Evolutionary conservation across 352 stramenopile genomes (phyloP).

Genomic region (Peronospora farinosa): DNA sequence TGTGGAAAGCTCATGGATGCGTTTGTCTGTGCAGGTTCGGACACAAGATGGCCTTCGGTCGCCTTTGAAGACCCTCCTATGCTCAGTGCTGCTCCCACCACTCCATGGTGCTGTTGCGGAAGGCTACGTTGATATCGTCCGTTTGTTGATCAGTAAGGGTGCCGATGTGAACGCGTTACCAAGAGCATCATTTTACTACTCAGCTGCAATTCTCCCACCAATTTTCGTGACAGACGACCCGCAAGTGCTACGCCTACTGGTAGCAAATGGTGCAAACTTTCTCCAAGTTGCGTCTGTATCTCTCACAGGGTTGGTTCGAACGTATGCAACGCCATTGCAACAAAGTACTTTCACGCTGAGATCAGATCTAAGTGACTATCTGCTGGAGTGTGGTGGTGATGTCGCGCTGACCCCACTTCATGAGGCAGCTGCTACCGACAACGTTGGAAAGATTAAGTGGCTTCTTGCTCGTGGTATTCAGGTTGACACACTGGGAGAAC

Average conservation of each 20-base stretch:
- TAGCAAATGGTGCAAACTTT: conserved; percentile 59
- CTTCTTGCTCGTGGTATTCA: conserved; percentile 38
- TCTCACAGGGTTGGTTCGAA: conserved; percentile 37
- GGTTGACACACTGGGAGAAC: conserved; percentile 53
- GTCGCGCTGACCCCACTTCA: conserved; percentile 74
- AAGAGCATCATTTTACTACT: conserved; percentile 63
- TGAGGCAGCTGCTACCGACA: conserved; percentile 50
- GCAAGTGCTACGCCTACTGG: conserved; percentile 57
- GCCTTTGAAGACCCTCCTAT: conserved; percentile 42
- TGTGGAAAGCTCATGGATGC: background rate
- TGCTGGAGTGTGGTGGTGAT: conserved; percentile 62
- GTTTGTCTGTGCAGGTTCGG: conserved; percentile 29
- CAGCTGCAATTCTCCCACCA: conserved; percentile 43
- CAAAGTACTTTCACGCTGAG: conserved; percentile 60
- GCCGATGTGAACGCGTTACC: conserved; percentile 59
- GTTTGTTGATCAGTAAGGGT: conserved; percentile 44
- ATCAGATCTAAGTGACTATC: conserved; percentile 52
- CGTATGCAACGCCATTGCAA: conserved; percentile 47
- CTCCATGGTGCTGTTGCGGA: conserved; percentile 61
- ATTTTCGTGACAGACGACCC: conserved; percentile 76
- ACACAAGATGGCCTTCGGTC: conserved; percentile 57
- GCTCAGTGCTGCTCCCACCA: conserved; percentile 59
- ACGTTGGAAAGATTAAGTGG: conserved; percentile 34
- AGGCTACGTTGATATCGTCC: conserved; percentile 58
- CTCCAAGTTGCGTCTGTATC: conserved; percentile 49